Evolutionary conservation across 805 yeast species (phyloP).

Genomic region (Novakomyces olei): DNA sequence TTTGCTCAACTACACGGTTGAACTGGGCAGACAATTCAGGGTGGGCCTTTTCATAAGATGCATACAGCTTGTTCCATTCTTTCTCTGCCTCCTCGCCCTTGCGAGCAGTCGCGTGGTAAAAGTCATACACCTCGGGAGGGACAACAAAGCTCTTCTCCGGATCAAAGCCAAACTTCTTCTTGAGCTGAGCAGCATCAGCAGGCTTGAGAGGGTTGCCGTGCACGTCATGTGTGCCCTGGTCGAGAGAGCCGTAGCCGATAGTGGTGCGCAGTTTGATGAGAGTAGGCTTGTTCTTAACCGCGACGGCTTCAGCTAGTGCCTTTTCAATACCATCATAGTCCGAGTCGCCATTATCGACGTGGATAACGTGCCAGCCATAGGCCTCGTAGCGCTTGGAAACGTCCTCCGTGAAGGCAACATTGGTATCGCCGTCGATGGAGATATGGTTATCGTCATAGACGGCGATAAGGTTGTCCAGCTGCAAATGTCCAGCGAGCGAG

Average conservation of each 20-base stretch:
- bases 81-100: conserved; percentile 45
- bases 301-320: conserved; percentile 68
- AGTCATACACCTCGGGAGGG: conserved; percentile 61
- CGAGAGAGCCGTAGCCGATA: conserved; percentile 80
- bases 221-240: conserved; percentile 70
- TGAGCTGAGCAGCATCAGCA: conserved; percentile 76
- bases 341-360: conserved; percentile 59
- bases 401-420: conserved; percentile 81
- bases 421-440: conserved; percentile 87
- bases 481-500: conserved; percentile 88
- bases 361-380: conserved; percentile 79
- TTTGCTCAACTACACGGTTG: conserved; percentile 49
- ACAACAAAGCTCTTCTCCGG: conserved; percentile 61
- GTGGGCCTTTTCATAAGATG: conserved; percentile 39
- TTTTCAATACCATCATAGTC: conserved; percentile 47
- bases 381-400: conserved; percentile 66
- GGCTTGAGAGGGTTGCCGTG: conserved; percentile 93
- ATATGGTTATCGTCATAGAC: conserved; percentile 93
- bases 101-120: conserved; percentile 32
- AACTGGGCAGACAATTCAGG: conserved; percentile 64
- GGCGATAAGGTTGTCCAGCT: conserved; percentile 79
- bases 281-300: conserved; percentile 63
- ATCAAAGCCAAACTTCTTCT: conserved; percentile 66
- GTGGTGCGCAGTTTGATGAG: conserved; percentile 72
- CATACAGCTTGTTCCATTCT: conserved; percentile 51